Evolutionary conservation across 345 rosid genomes (phyloP).

Genomic region (Theobroma cacao): DNA sequence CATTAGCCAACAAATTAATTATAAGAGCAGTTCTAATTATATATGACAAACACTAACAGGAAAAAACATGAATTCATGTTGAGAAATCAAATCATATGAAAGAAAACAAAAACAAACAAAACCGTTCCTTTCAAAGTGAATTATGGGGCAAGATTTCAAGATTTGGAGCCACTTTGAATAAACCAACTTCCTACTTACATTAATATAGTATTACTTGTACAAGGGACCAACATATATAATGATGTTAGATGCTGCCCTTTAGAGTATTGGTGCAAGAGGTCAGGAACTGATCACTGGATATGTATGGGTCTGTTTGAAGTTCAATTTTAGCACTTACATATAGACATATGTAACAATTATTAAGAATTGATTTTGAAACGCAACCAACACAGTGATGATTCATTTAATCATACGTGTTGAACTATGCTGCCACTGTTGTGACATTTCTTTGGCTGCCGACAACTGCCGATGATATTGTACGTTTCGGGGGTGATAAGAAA

Average conservation of each 20-base stretch:
- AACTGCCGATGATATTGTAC: neutral
- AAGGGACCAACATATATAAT: neutral
- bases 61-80: too few relatives aligned
- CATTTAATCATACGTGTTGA: neutral
- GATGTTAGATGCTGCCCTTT: neutral
- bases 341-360: neutral
- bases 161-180: neutral
- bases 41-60: too few relatives aligned
- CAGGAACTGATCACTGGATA: neutral
- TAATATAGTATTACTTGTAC: neutral
- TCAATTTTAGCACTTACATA: neutral
- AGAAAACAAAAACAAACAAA: too few relatives aligned
- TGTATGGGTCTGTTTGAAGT: neutral
- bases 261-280: neutral
- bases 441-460: neutral
- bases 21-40: neutral
- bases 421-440: neutral
- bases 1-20: neutral
- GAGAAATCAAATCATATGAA: too few relatives aligned
- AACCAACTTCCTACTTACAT: neutral
- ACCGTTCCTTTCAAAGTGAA: too few relatives aligned
- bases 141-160: neutral
- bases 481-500: too few relatives aligned
- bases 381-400: neutral
- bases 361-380: neutral